Evolutionary conservation across 73 alveolate genomes (phyloP), one percentile per base, ranked within the genome.

Genomic region (Tetrahymena malaccensis): DNA sequence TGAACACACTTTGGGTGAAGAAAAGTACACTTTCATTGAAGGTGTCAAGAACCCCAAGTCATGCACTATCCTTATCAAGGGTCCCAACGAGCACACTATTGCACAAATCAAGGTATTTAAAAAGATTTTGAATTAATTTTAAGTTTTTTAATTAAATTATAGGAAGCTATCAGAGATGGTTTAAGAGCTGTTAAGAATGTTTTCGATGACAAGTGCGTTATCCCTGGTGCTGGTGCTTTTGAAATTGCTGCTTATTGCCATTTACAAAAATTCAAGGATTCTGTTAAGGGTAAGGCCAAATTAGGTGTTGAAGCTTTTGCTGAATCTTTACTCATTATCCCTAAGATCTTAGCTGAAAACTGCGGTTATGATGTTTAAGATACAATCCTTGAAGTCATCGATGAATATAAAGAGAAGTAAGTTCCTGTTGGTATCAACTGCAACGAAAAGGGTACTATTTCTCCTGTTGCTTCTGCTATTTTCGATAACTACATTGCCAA

Each of bases 211-310:
- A 96, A 98, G 95, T 94, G 98, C 85, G 98, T 99, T 27, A 97
- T 99, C 83, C 99, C 99, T n/a, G 99, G 99, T 43, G 99, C 99
- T 6, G 99, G 99, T 27, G 99, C 99, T 8, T 99, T 99, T 96
- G 99, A 99, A 98, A 96, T 99, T 56, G 99, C 99, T 19, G 97
- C 99, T 58, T 96, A 96, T 94, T 98, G 95, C 83, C 98, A 98
- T 94, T 97, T 99, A 56, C 55, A 44, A 31, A 94, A 97, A 35
- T 95, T 85, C 94, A 97, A 96, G 96, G 96, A 96, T 93, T 21
- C 96, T 25, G 98, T 97, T 3, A 38, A 93, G 27, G 99, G 99
- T 93, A 98, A 98, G 97, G 98, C 98, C 95, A 98, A 96, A 96
- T 97, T 98, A 55, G 99, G 99, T 70, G 99, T 98, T 84, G 97